phyloP scores from a whole-genome alignment of 768 basidiomycete species.

The Boletus sensibilis region DNA sequence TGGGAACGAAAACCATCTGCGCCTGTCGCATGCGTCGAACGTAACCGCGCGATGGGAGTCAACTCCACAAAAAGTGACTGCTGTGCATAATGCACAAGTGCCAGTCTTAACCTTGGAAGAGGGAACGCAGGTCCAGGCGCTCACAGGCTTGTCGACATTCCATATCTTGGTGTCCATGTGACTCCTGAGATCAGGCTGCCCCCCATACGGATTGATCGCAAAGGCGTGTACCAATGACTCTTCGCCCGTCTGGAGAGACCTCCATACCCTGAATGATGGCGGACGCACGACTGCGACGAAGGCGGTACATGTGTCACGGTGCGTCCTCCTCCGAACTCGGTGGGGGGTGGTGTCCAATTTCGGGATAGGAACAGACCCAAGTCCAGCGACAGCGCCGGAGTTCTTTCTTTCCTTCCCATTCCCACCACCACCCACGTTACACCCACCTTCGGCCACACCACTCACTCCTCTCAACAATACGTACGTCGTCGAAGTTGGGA shows the following conservation, averaged over 20 bases:
- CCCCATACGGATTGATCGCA: constrained; percentile 74
- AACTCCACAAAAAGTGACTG: constrained; percentile 55
- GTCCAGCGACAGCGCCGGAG: constrained; percentile 1
- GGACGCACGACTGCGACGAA: constrained; percentile 69
- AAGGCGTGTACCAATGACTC: constrained; percentile 73
- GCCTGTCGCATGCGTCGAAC: constrained; percentile 32
- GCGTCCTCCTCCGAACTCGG: constrained; percentile 16
- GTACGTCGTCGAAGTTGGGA: constrained; percentile 41
- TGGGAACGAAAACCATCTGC: constrained; percentile 37
- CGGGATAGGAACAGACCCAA: not conserved
- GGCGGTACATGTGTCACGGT: constrained; percentile 62
- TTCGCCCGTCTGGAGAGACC: constrained; percentile 51
- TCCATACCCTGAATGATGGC: constrained; percentile 57
- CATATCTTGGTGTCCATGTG: constrained; percentile 58
- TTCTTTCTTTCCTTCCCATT: constrained; percentile 2
- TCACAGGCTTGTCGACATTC: constrained; percentile 50
- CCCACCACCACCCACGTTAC: not conserved
- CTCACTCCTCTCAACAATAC: constrained; percentile 16
- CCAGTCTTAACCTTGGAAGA: not conserved
- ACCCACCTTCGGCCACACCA: not conserved
- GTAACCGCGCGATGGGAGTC: constrained; percentile 55
- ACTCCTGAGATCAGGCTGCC: constrained; percentile 58
- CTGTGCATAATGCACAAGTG: constrained; percentile 28
- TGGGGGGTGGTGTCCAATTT: constrained; percentile 1
- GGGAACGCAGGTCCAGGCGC: constrained; percentile 10